These are phyloP conservation scores for Aspergillus leporis DNA, from an alignment of 495 filamentous ascomycete species.

Conservation along the genomic window DNA sequence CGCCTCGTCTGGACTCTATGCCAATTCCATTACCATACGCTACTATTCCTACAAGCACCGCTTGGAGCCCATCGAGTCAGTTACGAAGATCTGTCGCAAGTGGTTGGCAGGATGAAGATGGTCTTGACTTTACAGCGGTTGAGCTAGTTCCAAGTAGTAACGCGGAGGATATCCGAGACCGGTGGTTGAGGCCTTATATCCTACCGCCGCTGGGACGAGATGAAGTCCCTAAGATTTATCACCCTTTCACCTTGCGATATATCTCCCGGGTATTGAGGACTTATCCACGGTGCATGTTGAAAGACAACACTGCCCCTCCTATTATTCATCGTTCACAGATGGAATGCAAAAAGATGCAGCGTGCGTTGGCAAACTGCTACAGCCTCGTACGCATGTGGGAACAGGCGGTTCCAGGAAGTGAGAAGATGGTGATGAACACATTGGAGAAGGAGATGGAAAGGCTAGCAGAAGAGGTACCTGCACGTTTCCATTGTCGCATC, in stretches of 20 bases:
- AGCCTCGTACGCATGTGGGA: slow-evolving; percentile 47
- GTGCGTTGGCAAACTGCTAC: slow-evolving; percentile 41
- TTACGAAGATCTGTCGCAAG: not conserved
- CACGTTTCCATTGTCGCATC: no score
- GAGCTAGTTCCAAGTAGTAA: slow-evolving; percentile 34
- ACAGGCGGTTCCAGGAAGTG: slow-evolving; percentile 37
- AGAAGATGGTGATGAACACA: slow-evolving; percentile 31
- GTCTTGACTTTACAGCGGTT: slow-evolving; percentile 15
- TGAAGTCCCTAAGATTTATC: slow-evolving; percentile 37
- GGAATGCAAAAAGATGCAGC: slow-evolving; percentile 11
- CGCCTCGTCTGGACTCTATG: not conserved
- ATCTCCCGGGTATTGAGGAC: slow-evolving; percentile 41
- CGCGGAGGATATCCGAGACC: slow-evolving; percentile 38
- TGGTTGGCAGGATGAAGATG: not conserved
- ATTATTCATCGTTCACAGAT: slow-evolving; percentile 43
- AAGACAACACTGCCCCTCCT: slow-evolving; percentile 32
- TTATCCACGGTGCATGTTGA: slow-evolving; percentile 33
- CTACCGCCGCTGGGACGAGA: slow-evolving; percentile 29
- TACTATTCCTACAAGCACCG: not conserved
- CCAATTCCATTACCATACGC: not conserved
- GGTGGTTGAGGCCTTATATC: slow-evolving; percentile 39
- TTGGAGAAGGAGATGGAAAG: slow-evolving; percentile 42
- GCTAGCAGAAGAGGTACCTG: slow-evolving; percentile 21
- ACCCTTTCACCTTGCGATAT: slow-evolving; percentile 33
- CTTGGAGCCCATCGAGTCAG: not conserved